Conservation (phyloP, 768 basidiomycete genomes). For the Amanita fuliginea region DNA sequence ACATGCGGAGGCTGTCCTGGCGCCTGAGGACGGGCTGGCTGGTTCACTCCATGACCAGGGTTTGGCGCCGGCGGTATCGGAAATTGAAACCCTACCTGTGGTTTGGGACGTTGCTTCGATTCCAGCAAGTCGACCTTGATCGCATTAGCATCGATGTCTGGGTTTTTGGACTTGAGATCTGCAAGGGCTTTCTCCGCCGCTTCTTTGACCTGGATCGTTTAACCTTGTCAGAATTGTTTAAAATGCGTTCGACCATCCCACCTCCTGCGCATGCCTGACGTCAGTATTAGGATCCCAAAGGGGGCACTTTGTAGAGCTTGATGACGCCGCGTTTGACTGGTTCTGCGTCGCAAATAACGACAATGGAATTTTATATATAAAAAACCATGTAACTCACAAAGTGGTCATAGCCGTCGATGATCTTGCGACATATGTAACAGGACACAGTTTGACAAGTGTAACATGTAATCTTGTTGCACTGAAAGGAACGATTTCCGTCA, state of each 20-base stretch:
- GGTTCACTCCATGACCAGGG: too few relatives aligned
- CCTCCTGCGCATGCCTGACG: constrained; percentile 56
- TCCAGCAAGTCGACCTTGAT: constrained; percentile 57
- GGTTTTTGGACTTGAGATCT: constrained; percentile 47
- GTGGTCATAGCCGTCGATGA: constrained; percentile 70
- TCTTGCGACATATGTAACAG: constrained; percentile 75
- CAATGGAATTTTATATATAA: constrained; percentile 8
- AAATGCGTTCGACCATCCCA: constrained; percentile 12
- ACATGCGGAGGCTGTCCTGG: too few relatives aligned
- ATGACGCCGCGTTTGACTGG: constrained; percentile 7
- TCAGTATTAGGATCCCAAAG: constrained; percentile 57
- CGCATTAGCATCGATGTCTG: constrained; percentile 48
- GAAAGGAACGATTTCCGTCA: constrained; percentile 1
- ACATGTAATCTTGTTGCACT: constrained; percentile 93
- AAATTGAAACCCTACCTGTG: background rate
- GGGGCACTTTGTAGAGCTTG: constrained; percentile 38
- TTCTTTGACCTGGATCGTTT: constrained; percentile 46
- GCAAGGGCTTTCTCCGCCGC: constrained; percentile 59
- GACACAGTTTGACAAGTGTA: constrained; percentile 61
- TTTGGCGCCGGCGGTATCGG: too few relatives aligned
- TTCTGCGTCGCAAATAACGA: background rate
- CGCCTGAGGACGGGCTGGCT: too few relatives aligned
- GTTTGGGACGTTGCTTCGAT: background rate
- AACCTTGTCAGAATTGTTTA: background rate
- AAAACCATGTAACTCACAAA: constrained; percentile 22